A percentile compares a stretch with the other conserved stretches of the same genome.
Evolutionary conservation across 106 monocot species (phyloP).

Genomic region (Chionographis japonica): DNA sequence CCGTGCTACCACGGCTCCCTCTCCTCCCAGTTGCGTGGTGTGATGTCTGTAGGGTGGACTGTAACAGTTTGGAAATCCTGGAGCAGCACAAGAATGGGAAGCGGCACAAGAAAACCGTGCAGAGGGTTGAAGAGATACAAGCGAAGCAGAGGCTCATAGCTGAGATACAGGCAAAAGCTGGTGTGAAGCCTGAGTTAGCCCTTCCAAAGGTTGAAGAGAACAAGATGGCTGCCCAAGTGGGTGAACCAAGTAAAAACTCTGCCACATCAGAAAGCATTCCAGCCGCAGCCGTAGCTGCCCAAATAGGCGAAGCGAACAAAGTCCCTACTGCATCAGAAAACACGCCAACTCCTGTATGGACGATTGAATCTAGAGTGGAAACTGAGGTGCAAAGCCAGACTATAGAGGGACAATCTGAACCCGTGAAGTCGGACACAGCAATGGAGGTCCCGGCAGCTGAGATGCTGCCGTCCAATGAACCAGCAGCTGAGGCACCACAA

Average conservation of each 20-base stretch:
- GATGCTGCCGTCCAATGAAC: neutral
- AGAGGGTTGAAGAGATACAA: conserved; percentile 44
- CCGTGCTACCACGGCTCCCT: conserved; percentile 1
- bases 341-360: neutral
- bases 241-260: conserved; percentile 6
- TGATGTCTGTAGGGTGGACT: conserved; percentile 73
- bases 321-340: neutral
- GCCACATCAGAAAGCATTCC: neutral
- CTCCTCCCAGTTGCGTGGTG: conserved; percentile 54
- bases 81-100: conserved; percentile 85
- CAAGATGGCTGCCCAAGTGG: neutral
- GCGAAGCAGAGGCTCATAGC: conserved; percentile 40
- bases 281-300: neutral
- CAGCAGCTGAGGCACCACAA: neutral
- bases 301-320: conserved; percentile 5
- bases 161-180: conserved; percentile 26
- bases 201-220: neutral
- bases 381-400: neutral
- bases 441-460: neutral
- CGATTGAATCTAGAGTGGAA: conserved; percentile 1
- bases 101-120: conserved; percentile 57
- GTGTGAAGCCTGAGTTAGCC: neutral
- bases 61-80: conserved; percentile 68
- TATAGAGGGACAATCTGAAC: conserved; percentile 1
- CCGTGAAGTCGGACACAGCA: neutral